Base-by-base conservation (phyloP, 73 alveolate genomes). In the Paramecium biaurelia region DNA sequence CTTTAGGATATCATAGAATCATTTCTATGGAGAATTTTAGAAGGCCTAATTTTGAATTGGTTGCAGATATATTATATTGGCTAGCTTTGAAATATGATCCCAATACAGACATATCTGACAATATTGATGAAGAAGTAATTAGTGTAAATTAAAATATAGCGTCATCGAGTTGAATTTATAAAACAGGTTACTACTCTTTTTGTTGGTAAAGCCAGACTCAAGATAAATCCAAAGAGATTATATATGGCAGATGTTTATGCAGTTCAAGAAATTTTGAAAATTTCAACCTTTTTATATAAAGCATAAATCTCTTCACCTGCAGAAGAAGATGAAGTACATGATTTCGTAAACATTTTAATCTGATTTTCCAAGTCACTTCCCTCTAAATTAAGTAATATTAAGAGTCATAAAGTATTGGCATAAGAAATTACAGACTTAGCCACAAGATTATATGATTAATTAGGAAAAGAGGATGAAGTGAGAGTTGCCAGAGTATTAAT, bases 171-270 rank as follows among this genome's bases (percentile, higher is more conserved):
- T 24, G 96, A 92, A 93, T 98, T 98, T 93, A 98, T 98, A 57
- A 95, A 94, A 85, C 82, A 98, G 32, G 98, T 98, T 38, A 93
- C 97, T 88, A 92, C 94, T 86, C 95, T 95, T 68, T 98, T 97
- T 92, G 97, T 95, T 68, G 87, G 97, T 43, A 98, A 98, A 92
- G 97, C 99, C 21, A 95, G 99, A 85, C 95, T 98, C 32, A 97
- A 98, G 92, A 95, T 98, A 43, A 98, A 98, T 70, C 97, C 99
- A 41, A 98, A 96, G 94, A 98, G 96, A 93, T 95, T 98, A 56
- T 98, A 98, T 90, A 99, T 96, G 59, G 99, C 99, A 1, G 99
- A 97, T 85, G 99, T 99, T 34, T 98, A 95, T 76, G 99, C 99
- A 8, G 99, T 98, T 38, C 94, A 98, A 95, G 99, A 97, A 92